Base-by-base conservation (phyloP, 306 rosid genomes). In the Betula pendula region DNA sequence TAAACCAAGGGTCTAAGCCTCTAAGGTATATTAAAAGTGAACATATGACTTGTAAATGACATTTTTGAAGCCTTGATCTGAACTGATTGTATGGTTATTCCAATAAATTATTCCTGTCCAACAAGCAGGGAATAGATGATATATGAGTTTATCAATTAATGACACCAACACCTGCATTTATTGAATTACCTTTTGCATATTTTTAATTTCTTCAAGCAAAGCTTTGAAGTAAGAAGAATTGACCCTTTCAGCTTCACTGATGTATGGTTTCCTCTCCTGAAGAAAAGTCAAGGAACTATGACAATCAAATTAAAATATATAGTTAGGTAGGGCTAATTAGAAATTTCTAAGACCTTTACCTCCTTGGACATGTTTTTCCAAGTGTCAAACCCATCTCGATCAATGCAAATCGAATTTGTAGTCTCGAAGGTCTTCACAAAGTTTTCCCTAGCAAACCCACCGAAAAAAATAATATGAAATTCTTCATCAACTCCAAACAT, bases 311-410 rank as follows among this genome's bases (percentile, higher is more conserved):
- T 20, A 69, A 42, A 22, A 63, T 15, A 79, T 56, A 7, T 55
- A 24, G 67, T 45, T 60, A 22, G 43, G 53, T 40, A 3, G 75
- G 42, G 33, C 22, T 29, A 8, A n/a, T 51, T 1, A 11, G 20
- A 6, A 17, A n/a, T n/a, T 12, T 2, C 14, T 11, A 76, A 51
- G 10, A 71, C 62, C 17, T 29, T 81, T 76, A 91, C 93, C 88
- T 79, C 72, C 13, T 79, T 15, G 13, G 87, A 59, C 93, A 91
- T 87, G 59, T 70, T 81, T 71, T 81, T 58, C 96, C 96, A 91
- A 27, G 42, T 67, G 62, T 82, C 87, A 68, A 79, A 83, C 72
- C 93, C 93, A n/a, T 67, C 72, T 63, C 81, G 78, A 72, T 89
- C 91, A 55, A 74, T 67, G 68, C 69, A 81, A 62, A 84, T 56